A percentile compares a stretch with the other conserved stretches of the same genome.
These are phyloP conservation scores for Penicillium sclerotigenum DNA, from an alignment of 2,329 filamentous ascomycete genomes.

Conservation along the genomic window DNA sequence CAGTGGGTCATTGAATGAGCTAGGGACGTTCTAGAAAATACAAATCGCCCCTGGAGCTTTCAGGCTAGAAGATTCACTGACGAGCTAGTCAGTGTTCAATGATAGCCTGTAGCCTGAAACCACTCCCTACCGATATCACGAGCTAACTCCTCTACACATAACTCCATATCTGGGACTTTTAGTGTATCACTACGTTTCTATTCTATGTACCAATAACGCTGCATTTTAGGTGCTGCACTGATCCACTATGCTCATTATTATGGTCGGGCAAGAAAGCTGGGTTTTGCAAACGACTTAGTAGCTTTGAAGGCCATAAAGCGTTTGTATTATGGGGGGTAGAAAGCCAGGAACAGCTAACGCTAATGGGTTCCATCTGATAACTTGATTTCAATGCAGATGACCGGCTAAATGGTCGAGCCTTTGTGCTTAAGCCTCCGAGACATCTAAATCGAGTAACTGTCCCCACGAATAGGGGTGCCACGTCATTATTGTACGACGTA, in stretches of 20 bases:
- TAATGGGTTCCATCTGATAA: constrained; percentile 17
- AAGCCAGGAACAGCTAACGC: not conserved
- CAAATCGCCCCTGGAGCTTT: not conserved
- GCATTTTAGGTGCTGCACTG: not conserved
- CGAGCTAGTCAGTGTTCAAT: not conserved
- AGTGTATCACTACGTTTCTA: not conserved
- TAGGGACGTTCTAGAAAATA: constrained; percentile 4
- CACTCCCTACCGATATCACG: not conserved
- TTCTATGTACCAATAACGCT: not conserved
- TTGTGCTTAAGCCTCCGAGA: not conserved
- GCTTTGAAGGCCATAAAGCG: not conserved
- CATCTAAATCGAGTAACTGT: not conserved
- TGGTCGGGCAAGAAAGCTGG: not conserved
- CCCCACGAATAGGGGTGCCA: not conserved
- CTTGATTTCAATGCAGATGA: constrained; percentile 4
- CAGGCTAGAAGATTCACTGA: not conserved
- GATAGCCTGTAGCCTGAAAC: not conserved
- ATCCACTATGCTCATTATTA: not conserved
- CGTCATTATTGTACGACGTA: constrained; percentile 6
- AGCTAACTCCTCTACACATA: not conserved
- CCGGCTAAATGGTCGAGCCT: not conserved
- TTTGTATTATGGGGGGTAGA: not conserved
- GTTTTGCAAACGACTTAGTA: too few species aligned
- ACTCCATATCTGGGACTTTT: not conserved
- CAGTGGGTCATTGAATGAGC: constrained; percentile 1